Conservation (phyloP, 1,139 yeast species). For the Suhomyces bribrorum region DNA sequence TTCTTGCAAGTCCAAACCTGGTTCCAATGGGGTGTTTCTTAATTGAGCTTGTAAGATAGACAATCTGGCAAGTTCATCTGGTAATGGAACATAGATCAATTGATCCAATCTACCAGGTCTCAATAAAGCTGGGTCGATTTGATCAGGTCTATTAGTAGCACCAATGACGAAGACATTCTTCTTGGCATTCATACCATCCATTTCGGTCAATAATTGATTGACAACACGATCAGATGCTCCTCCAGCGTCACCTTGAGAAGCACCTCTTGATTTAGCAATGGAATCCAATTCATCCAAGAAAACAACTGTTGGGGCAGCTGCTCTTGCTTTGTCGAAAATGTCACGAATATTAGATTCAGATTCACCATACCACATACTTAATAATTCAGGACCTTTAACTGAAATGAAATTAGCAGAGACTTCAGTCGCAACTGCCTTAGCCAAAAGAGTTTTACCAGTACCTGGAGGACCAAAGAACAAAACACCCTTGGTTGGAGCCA, state of each 20-base stretch:
- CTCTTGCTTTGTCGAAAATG: slow-evolving; percentile 96
- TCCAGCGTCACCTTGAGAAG: slow-evolving; percentile 89
- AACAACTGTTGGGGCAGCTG: slow-evolving; percentile 98
- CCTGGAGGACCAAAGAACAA: slow-evolving; percentile 99
- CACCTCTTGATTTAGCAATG: slow-evolving; percentile 97
- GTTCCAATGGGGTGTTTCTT: slow-evolving; percentile 98
- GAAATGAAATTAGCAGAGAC: slow-evolving; percentile 96
- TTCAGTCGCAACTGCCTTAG: slow-evolving; percentile 98
- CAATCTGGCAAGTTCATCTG: slow-evolving; percentile 91
- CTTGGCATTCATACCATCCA: slow-evolving; percentile 99
- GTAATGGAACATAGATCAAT: slow-evolving; percentile 96
- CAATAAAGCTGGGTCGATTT: slow-evolving; percentile 95
- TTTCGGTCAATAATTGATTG: slow-evolving; percentile 94
- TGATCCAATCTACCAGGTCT: slow-evolving; percentile 99
- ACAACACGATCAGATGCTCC: slow-evolving; percentile 99
- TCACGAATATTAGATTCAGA: slow-evolving; percentile 96
- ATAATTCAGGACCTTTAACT: slow-evolving; percentile 95
- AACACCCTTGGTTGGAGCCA: slow-evolving; percentile 97
- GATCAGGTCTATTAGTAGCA: slow-evolving; percentile 99
- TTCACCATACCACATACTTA: slow-evolving; percentile 99
- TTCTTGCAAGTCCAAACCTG: slow-evolving; percentile 84
- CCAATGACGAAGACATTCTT: slow-evolving; percentile 98
- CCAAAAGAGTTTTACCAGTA: slow-evolving; percentile 97
- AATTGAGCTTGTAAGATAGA: slow-evolving; percentile 94
- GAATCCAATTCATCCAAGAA: slow-evolving; percentile 97